Conservation (phyloP, 2,329 filamentous ascomycete genomes). For the Alternaria angustiovoidea region DNA sequence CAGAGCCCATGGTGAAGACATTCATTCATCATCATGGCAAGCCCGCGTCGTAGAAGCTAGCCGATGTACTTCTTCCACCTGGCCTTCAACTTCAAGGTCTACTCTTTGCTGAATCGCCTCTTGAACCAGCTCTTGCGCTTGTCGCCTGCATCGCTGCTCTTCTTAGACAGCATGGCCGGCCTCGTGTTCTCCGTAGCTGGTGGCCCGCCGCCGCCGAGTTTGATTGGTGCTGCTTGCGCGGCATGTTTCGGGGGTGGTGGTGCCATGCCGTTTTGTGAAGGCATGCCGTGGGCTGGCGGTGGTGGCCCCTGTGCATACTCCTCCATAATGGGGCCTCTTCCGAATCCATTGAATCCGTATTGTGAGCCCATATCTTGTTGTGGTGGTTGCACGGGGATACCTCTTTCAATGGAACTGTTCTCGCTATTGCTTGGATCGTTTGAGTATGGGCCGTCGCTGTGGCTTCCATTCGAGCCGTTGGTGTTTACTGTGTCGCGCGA, state of each 20-base stretch:
- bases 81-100: conserved; percentile 16
- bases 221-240: conserved; percentile 36
- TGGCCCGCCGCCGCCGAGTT: conserved; percentile 27
- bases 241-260: conserved; percentile 29
- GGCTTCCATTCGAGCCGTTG: conserved; percentile 74
- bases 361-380: conserved; percentile 49
- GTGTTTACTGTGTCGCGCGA: conserved; percentile 89
- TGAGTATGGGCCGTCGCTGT: conserved; percentile 74
- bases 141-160: conserved; percentile 30
- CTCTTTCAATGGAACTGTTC: conserved; percentile 87
- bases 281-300: conserved; percentile 15
- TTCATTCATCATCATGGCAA: conserved; percentile 21
- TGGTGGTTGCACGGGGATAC: conserved; percentile 56
- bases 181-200: conserved; percentile 17
- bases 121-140: conserved; percentile 94
- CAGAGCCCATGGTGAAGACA: conserved; percentile 6
- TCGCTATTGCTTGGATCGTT: conserved; percentile 94
- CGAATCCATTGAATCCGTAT: conserved; percentile 69
- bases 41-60: conserved; percentile 6
- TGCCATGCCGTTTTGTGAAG: conserved; percentile 10
- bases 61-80: background rate
- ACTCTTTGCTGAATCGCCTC: conserved; percentile 76
- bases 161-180: conserved; percentile 34
- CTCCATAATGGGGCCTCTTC: conserved; percentile 54
- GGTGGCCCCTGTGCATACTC: conserved; percentile 43